Percentiles rank a stretch among this genome's conserved stretches.
These are phyloP conservation scores for Diaporthe citriasiana DNA, from an alignment of 2,329 filamentous ascomycete genomes.

Conservation along the genomic window DNA sequence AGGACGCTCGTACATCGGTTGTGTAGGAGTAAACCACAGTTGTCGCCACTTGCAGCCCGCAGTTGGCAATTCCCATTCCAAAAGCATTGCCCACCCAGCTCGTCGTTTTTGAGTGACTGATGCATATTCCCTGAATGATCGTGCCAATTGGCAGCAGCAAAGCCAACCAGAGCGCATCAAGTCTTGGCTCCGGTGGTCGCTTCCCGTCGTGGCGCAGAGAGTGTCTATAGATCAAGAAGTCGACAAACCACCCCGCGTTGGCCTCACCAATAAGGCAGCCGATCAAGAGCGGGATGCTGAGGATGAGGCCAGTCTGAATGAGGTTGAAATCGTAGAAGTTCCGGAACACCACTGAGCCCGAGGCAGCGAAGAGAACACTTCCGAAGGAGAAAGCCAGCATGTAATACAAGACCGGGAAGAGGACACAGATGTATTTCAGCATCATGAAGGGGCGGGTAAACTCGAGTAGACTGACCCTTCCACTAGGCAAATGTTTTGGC, in stretches of 20 bases:
- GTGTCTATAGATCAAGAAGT: constrained; percentile 49
- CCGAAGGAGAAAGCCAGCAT: constrained; percentile 47
- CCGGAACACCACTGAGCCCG: constrained; percentile 45
- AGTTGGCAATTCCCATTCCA: constrained; percentile 53
- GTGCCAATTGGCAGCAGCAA: constrained; percentile 47
- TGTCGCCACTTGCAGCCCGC: constrained; percentile 53
- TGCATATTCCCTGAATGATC: constrained; percentile 47
- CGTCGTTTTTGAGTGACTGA: constrained; percentile 50
- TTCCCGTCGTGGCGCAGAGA: constrained; percentile 48
- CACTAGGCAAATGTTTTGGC: constrained; percentile 23
- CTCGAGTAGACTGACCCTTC: constrained; percentile 39
- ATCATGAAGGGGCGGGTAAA: constrained; percentile 45
- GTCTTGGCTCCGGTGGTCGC: constrained; percentile 50
- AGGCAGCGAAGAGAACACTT: constrained; percentile 47
- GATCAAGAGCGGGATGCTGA: constrained; percentile 47
- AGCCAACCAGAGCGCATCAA: constrained; percentile 51
- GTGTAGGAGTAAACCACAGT: constrained; percentile 54
- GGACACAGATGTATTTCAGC: constrained; percentile 45
- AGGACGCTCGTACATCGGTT: constrained; percentile 48
- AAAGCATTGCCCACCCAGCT: constrained; percentile 53
- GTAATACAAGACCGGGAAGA: constrained; percentile 46
- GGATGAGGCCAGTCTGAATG: constrained; percentile 46
- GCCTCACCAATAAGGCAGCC: constrained; percentile 48
- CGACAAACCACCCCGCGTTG: constrained; percentile 48
- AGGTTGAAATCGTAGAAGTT: constrained; percentile 47